Evolutionary conservation across 2,329 filamentous ascomycete genomes (phyloP).

Genomic region (Arachnopeziza araneosa): DNA sequence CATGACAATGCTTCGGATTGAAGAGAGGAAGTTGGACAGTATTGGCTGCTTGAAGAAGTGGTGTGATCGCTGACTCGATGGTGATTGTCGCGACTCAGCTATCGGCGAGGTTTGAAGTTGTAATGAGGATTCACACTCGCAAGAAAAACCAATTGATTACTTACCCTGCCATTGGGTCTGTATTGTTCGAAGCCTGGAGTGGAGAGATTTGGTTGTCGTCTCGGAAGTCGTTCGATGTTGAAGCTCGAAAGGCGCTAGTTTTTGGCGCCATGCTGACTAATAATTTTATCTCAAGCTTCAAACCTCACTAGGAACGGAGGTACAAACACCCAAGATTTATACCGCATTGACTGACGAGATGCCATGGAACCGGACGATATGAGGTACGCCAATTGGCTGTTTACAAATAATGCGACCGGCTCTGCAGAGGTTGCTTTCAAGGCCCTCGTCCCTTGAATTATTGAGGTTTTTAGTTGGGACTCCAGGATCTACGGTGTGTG

Average conservation of each 20-base stretch:
- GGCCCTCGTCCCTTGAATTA: conserved; percentile 25
- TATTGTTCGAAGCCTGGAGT: background rate
- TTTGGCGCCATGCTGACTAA: background rate
- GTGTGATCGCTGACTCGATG: background rate
- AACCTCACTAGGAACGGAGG: too few species aligned
- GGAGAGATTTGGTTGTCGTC: background rate
- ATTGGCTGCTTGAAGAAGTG: too few species aligned
- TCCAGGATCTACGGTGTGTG: background rate
- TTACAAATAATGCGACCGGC: conserved; percentile 21
- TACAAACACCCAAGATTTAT: too few species aligned
- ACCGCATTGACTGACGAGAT: background rate
- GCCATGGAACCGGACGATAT: background rate
- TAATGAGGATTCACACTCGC: background rate
- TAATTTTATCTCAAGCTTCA: background rate
- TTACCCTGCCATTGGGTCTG: conserved; percentile 22
- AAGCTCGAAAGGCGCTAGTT: background rate
- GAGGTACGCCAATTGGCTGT: background rate
- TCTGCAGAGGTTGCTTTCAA: conserved; percentile 24
- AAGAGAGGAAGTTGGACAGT: too few species aligned
- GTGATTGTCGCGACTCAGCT: too few species aligned
- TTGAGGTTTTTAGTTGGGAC: conserved; percentile 16
- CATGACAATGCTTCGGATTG: too few species aligned
- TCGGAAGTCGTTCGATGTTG: background rate
- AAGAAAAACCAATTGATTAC: conserved; percentile 7
- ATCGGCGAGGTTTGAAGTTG: too few species aligned